Conservation (phyloP, 768 basidiomycete genomes). For the Nidularia sp. region DNA sequence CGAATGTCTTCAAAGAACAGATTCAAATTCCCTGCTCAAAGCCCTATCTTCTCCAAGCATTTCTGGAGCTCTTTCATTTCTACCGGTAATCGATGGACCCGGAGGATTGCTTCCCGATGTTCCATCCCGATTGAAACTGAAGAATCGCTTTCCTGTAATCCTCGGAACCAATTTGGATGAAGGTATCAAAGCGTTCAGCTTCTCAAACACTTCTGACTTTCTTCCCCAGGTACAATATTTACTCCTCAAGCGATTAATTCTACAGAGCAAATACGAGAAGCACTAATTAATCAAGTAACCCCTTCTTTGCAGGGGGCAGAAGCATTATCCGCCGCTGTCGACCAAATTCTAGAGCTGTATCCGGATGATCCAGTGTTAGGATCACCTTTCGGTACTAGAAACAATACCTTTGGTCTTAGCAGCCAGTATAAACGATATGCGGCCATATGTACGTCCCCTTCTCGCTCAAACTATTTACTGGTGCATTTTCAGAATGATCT, state of each 20-base stretch:
- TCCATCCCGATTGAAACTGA: conserved; percentile 25
- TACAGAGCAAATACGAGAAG: conserved; percentile 16
- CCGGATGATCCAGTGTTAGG: conserved; percentile 37
- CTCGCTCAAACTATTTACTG: no score
- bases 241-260: conserved; percentile 17
- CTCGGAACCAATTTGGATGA: conserved; percentile 41
- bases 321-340: conserved; percentile 13
- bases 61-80: conserved; percentile 17
- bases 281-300: conserved; percentile 5
- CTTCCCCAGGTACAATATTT: conserved; percentile 29
- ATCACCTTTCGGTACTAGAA: conserved; percentile 42
- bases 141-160: conserved; percentile 36
- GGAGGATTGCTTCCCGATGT: conserved; percentile 33
- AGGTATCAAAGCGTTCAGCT: conserved; percentile 19
- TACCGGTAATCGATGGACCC: conserved; percentile 37
- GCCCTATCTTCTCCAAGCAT: conserved; percentile 3
- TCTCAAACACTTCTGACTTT: no score
- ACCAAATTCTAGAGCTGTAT: conserved; percentile 30
- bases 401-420: conserved; percentile 36
- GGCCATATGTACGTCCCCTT: conserved; percentile 11
- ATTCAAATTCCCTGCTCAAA: no score
- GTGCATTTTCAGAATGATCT: no score
- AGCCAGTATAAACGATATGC: conserved; percentile 25
- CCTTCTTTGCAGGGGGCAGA: conserved; percentile 15
- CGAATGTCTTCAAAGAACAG: conserved; percentile 17